Percentiles rank a stretch among this genome's conserved stretches.
Conservation (phyloP, 1,139 yeast species). For the Yamadazyma spencermartinsiae region DNA sequence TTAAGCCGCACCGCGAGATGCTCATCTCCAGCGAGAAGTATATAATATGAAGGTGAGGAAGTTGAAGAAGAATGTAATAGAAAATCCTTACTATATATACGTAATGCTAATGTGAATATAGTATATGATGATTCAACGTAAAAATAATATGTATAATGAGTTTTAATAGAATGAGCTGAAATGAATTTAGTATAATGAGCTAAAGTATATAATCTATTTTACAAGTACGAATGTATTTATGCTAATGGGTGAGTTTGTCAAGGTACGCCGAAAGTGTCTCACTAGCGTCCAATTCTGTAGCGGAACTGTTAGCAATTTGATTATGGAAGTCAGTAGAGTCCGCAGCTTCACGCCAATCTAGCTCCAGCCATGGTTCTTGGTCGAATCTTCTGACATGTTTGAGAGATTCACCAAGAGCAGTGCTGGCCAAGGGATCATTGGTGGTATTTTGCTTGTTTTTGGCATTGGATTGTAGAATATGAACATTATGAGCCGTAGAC, state of each 20-base stretch:
- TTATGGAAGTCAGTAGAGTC: conserved; percentile 9
- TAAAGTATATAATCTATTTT: neutral
- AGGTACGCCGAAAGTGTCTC: conserved; percentile 10
- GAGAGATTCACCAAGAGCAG: conserved; percentile 76
- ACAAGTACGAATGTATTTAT: no score
- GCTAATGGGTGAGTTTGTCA: conserved; percentile 3
- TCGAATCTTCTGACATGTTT: conserved; percentile 71
- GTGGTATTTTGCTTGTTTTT: conserved; percentile 59
- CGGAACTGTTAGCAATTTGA: neutral
- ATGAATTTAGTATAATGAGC: no score
- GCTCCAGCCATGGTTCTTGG: conserved; percentile 60
- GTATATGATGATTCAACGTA: no score
- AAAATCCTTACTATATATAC: no score
- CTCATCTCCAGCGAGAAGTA: no score
- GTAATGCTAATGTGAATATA: no score
- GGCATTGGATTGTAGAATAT: conserved; percentile 45
- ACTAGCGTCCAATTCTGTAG: conserved; percentile 1
- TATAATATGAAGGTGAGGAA: no score
- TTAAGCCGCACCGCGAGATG: no score
- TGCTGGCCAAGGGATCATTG: conserved; percentile 69
- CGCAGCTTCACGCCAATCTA: conserved; percentile 51
- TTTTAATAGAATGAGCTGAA: no score
- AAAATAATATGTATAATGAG: no score
- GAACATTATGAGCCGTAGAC: conserved; percentile 28
- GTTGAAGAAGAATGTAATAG: no score